These are phyloP conservation scores for Anthostomella pinea DNA, from an alignment of 2,329 filamentous ascomycete species.

Conservation along the genomic window DNA sequence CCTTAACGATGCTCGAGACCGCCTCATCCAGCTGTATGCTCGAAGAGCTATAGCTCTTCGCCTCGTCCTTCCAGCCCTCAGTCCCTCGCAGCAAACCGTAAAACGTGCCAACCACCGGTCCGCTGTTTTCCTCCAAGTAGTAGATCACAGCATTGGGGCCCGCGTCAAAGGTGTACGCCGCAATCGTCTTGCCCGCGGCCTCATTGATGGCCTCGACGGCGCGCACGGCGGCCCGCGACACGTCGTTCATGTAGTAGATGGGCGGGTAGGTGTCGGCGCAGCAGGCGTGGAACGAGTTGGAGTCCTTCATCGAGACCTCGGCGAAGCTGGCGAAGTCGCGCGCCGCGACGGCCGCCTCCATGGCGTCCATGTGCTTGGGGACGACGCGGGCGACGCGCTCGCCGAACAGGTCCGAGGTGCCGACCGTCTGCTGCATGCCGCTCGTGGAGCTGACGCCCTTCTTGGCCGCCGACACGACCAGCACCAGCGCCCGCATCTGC, in stretches of 20 bases:
- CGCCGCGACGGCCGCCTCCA: conserved; percentile 76
- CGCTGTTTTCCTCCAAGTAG: conserved; percentile 78
- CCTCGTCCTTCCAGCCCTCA: conserved; percentile 68
- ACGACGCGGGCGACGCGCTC: conserved; percentile 74
- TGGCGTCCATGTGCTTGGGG: conserved; percentile 75
- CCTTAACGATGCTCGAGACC: conserved; percentile 64
- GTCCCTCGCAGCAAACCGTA: conserved; percentile 61
- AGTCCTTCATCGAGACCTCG: conserved; percentile 91
- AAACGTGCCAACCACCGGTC: conserved; percentile 73
- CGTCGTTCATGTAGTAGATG: conserved; percentile 98
- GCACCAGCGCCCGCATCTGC: conserved; percentile 85
- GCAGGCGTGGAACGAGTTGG: conserved; percentile 93
- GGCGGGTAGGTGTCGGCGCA: conserved; percentile 95
- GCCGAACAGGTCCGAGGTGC: conserved; percentile 83
- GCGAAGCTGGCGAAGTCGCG: conserved; percentile 85
- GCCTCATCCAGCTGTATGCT: conserved; percentile 61
- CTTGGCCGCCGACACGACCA: conserved; percentile 90
- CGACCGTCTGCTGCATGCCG: conserved; percentile 96
- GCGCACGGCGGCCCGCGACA: conserved; percentile 80
- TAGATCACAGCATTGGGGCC: conserved; percentile 97
- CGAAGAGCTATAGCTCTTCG: conserved; percentile 46
- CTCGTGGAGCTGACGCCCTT: conserved; percentile 91
- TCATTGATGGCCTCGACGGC: conserved; percentile 87
- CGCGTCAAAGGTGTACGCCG: conserved; percentile 96
- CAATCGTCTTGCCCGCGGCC: conserved; percentile 72